Evolutionary conservation across 352 stramenopile species (phyloP).

Genomic region (Phytophthora vignae): DNA sequence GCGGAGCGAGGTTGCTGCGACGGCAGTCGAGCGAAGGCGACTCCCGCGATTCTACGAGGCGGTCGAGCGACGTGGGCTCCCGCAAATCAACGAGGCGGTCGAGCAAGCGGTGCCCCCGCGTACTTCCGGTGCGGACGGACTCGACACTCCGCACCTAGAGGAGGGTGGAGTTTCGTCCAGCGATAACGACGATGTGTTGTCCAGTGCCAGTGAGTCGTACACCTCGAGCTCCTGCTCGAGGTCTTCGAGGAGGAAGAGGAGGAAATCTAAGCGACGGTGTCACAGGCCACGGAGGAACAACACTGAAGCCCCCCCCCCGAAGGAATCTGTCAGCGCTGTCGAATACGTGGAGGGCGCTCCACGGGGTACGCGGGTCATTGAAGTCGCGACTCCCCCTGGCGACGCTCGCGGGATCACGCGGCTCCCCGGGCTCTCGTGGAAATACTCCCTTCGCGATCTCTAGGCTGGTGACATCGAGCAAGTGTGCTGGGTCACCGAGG

Average conservation of each 20-base stretch:
- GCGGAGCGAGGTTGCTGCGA: too few species aligned
- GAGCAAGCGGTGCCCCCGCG: too few species aligned
- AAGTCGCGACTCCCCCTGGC: background rate
- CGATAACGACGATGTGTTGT: background rate
- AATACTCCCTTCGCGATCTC: background rate
- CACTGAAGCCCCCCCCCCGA: background rate
- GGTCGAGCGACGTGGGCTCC: too few species aligned
- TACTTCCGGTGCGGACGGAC: too few species aligned
- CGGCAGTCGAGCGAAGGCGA: too few species aligned
- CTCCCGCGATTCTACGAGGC: too few species aligned
- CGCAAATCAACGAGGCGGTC: too few species aligned
- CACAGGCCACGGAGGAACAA: too few species aligned
- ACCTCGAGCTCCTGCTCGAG: background rate
- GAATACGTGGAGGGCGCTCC: too few species aligned
- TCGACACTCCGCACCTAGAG: background rate
- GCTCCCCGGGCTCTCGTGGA: background rate
- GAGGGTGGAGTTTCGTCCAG: slow-evolving; percentile 2
- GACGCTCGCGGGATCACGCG: background rate
- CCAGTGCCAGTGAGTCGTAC: background rate
- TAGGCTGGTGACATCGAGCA: too few species aligned
- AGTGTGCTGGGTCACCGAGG: too few species aligned
- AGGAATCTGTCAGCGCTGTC: background rate
- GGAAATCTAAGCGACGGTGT: background rate
- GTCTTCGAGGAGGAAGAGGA: background rate
- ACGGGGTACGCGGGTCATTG: background rate